phyloP scores from a whole-genome alignment of 495 filamentous ascomycete genomes.

The Wilcoxina mikolae region DNA sequence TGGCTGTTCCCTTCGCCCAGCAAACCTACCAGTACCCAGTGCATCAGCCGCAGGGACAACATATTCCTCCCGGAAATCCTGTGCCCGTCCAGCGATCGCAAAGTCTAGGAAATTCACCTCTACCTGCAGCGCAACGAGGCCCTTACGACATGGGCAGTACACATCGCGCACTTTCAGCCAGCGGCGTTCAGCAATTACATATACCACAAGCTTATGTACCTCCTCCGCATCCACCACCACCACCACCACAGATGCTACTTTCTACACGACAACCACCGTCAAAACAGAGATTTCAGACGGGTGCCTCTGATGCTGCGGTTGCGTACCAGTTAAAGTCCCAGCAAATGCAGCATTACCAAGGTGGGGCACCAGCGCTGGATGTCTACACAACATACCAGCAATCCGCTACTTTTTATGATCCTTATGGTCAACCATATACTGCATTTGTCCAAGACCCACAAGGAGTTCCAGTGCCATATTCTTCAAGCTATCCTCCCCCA shows the following conservation, averaged over 20 bases:
- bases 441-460: constrained; percentile 12
- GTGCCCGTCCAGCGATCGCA: not conserved
- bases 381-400: constrained; percentile 8
- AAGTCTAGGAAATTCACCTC: not conserved
- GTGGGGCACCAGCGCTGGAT: not conserved
- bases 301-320: constrained; percentile 1
- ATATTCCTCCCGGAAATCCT: not conserved
- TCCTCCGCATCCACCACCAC: not conserved
- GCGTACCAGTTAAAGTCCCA: constrained; percentile 20
- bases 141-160: not conserved
- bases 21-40: not conserved
- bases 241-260: not conserved
- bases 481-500: constrained; percentile 9
- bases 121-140: not conserved
- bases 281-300: constrained; percentile 15
- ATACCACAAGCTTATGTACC: not conserved
- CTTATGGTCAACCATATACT: constrained; percentile 18
- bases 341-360: constrained; percentile 18
- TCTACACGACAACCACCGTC: not conserved
- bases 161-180: not conserved
- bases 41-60: constrained; percentile 1
- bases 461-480: constrained; percentile 7
- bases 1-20: not conserved
- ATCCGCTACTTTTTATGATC: constrained; percentile 15
- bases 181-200: too few species aligned